These are phyloP conservation scores for Apiospora arundinis DNA, from an alignment of 2,329 filamentous ascomycete genomes.

Conservation along the genomic window DNA sequence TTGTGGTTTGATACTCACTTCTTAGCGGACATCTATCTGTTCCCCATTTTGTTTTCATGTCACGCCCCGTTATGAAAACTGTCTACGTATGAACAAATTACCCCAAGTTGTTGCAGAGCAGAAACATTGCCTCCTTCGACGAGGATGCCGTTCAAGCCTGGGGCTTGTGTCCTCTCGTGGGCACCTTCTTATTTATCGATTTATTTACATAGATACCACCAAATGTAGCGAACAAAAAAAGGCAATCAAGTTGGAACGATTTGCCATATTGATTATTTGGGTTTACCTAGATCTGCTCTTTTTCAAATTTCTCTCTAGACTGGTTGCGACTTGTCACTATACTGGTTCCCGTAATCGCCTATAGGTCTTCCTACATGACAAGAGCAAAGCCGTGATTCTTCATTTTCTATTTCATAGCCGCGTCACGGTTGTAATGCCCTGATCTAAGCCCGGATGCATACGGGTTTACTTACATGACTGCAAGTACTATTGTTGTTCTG, in stretches of 20 bases:
- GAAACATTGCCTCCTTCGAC: not conserved
- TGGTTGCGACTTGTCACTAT: too few relatives aligned
- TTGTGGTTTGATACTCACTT: not conserved
- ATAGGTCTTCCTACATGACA: too few relatives aligned
- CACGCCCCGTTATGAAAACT: constrained; percentile 11
- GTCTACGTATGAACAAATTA: not conserved
- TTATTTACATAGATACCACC: constrained; percentile 5
- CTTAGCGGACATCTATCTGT: not conserved
- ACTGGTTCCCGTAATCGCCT: not conserved
- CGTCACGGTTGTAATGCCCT: too few relatives aligned
- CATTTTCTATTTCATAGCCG: too few relatives aligned
- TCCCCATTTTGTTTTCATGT: constrained; percentile 5
- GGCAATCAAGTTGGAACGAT: not conserved
- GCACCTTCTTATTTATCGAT: not conserved
- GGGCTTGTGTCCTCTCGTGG: not conserved
- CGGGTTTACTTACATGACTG: too few relatives aligned
- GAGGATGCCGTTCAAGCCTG: not conserved
- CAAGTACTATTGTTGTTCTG: too few relatives aligned
- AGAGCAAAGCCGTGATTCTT: too few relatives aligned
- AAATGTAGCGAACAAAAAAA: constrained; percentile 6
- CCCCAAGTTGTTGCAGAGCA: constrained; percentile 4
- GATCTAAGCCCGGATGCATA: too few relatives aligned
- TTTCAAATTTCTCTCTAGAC: too few relatives aligned
- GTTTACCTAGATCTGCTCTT: not conserved
- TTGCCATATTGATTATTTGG: not conserved